Evolutionary conservation across 257 asterid species (phyloP), one percentile per base, ranked within the genome.

Genomic region (Asclepias syriaca): DNA sequence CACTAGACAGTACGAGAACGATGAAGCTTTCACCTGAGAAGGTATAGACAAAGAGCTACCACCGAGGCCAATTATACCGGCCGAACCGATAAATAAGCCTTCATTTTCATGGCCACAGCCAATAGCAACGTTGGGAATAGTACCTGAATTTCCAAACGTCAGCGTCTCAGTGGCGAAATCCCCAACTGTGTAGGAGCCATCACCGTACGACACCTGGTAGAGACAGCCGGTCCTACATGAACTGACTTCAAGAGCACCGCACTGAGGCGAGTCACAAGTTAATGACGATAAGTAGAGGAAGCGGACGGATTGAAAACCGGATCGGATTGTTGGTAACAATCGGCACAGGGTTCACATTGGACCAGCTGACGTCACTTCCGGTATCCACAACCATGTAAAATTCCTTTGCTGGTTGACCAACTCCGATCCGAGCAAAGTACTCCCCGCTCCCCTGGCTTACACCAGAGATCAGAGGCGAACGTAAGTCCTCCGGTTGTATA

Each of bases 361-460:
- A 93, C 98, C 98, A 93, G 63, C 75, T 87, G 65, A 93, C 51
- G 51, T 93, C 98, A 19, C 97, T 93, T 0, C 95, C 97, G 2
- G 87, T 87, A 51, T 90, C 98, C 0, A 87, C 74, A 0, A 83
- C 88, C 83, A 93, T 76, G 74, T 56, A 86, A 39, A 59, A 79
- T 6, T 83, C 67, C 40, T 70, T 80, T 0, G 43, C 86, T 53
- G 97, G 98, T 37, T 65, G 83, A 4, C 98, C 98, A 39, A 93
- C 81, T 0, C 98, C 98, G 51, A 93, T 50, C 19, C 88, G 79
- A 13, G 88, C 79, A 59, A 90, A 85, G 67, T 90, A 93, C 88
- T 93, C 98, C 0, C 93, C 97, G 74, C 92, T 90, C 0, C 97
- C 96, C 60, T 79, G 85, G 0, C 73, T 51, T 3, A 74, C 50